phyloP scores from a whole-genome alignment of 2,329 filamentous ascomycete genomes.

The Neocatenulostroma microsporum region DNA sequence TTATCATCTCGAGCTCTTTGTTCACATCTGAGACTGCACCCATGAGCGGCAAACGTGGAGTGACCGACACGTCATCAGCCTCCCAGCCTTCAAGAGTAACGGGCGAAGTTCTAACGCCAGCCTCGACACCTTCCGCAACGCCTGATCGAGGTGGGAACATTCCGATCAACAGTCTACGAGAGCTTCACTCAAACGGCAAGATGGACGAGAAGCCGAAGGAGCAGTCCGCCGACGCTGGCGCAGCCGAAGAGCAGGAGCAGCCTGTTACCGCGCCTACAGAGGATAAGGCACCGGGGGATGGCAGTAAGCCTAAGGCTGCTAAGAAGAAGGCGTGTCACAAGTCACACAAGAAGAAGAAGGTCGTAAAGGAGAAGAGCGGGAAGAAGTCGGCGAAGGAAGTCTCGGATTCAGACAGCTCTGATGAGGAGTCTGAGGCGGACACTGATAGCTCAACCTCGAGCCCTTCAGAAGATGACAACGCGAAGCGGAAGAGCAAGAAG shows the following conservation, averaged over 20 bases:
- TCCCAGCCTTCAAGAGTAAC: constrained; percentile 10
- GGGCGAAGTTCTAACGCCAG: constrained; percentile 18
- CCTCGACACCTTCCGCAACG: constrained; percentile 21
- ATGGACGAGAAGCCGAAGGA: constrained; percentile 22
- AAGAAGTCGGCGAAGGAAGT: constrained; percentile 9
- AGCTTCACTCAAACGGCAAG: constrained; percentile 11
- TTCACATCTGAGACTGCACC: constrained; percentile 7
- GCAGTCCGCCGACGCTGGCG: constrained; percentile 12
- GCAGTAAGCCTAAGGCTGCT: constrained; percentile 10
- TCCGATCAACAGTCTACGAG: constrained; percentile 13
- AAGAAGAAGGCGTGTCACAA: constrained; percentile 16
- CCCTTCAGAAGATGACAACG: background rate
- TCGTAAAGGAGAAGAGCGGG: constrained; percentile 10
- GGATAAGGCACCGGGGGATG: constrained; percentile 6
- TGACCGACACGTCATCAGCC: constrained; percentile 15
- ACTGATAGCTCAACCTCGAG: constrained; percentile 1
- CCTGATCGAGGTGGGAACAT: constrained; percentile 11
- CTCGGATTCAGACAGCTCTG: constrained; percentile 14
- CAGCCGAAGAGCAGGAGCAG: constrained; percentile 11
- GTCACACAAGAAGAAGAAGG: constrained; percentile 12
- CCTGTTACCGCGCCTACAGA: constrained; percentile 7
- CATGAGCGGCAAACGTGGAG: constrained; percentile 19
- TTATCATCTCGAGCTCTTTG: background rate
- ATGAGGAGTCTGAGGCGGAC: constrained; percentile 6
- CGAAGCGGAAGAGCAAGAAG: constrained; percentile 1